Conservation (phyloP, 331 rosid genomes). For the Rosa hybrid region DNA sequence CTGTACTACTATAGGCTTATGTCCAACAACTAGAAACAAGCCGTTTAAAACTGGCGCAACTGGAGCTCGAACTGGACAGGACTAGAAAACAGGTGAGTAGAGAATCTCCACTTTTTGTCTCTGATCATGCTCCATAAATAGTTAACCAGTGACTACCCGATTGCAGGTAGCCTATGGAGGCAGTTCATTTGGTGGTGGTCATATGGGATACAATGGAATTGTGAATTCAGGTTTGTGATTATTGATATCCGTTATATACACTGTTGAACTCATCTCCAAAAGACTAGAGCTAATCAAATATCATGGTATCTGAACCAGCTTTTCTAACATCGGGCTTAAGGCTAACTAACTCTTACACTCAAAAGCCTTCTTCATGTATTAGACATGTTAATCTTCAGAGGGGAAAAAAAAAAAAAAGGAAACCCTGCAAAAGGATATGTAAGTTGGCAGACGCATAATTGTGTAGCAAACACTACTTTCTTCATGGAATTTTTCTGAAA, state of each 20-base stretch:
- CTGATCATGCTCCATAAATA: slow-evolving; percentile 1
- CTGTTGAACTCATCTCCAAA: not conserved
- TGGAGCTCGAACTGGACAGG: slow-evolving; percentile 79
- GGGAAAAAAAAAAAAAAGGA: not conserved
- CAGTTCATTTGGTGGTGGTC: slow-evolving; percentile 41
- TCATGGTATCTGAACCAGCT: not conserved
- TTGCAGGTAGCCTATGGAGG: slow-evolving; percentile 50
- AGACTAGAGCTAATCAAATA: not conserved
- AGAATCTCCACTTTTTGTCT: not conserved
- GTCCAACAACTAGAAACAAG: slow-evolving; percentile 90
- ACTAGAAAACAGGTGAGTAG: slow-evolving; percentile 66
- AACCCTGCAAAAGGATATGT: not conserved
- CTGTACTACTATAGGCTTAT: slow-evolving; percentile 59
- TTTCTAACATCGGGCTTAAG: not conserved
- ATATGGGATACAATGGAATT: slow-evolving; percentile 48
- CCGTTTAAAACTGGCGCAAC: slow-evolving; percentile 73
- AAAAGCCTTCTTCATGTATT: not conserved
- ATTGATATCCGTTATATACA: not conserved
- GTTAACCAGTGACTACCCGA: slow-evolving; percentile 6
- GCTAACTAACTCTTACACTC: not conserved
- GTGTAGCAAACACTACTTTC: not conserved
- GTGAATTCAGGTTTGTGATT: slow-evolving; percentile 66
- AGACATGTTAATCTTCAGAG: not conserved
- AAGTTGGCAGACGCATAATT: not conserved
- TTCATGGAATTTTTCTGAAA: not conserved